Evolutionary conservation across 306 rosid genomes (phyloP).

Genomic region (Sophora flavescens): DNA sequence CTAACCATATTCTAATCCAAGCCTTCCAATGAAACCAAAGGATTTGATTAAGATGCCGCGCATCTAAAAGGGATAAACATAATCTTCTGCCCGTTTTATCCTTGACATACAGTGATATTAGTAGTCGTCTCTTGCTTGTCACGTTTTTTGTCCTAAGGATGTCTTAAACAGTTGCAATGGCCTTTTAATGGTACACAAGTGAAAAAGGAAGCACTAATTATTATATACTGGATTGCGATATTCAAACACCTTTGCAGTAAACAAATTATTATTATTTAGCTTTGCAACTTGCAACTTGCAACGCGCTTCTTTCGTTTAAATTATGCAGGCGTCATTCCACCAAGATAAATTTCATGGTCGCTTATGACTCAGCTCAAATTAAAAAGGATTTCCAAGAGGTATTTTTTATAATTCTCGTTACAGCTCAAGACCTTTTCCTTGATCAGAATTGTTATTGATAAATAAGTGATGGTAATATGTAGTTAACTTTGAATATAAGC

Average conservation of each 20-base stretch:
- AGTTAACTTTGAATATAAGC: too few species aligned
- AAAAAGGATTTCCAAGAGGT: neutral
- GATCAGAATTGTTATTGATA: slow-evolving; percentile 3
- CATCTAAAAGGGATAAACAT: neutral
- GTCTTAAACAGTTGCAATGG: neutral
- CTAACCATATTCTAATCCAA: neutral
- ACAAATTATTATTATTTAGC: neutral
- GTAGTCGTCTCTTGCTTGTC: neutral
- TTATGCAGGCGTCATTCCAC: slow-evolving; percentile 34
- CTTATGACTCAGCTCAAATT: neutral
- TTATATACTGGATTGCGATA: slow-evolving; percentile 4
- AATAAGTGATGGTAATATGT: neutral
- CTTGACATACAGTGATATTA: neutral
- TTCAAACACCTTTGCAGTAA: too few species aligned
- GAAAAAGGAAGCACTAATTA: neutral
- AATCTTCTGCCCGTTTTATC: slow-evolving; percentile 24
- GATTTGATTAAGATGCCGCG: slow-evolving; percentile 30
- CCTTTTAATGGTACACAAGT: neutral
- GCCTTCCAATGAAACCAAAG: slow-evolving; percentile 9
- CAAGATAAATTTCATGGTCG: neutral
- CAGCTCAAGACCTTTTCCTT: slow-evolving; percentile 1
- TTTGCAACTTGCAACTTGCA: slow-evolving; percentile 9
- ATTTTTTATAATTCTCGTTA: neutral
- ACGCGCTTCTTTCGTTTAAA: slow-evolving; percentile 8
- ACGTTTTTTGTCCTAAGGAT: neutral